Evolutionary conservation across 345 rosid species (phyloP).

Genomic region (Syzygium oleosum): DNA sequence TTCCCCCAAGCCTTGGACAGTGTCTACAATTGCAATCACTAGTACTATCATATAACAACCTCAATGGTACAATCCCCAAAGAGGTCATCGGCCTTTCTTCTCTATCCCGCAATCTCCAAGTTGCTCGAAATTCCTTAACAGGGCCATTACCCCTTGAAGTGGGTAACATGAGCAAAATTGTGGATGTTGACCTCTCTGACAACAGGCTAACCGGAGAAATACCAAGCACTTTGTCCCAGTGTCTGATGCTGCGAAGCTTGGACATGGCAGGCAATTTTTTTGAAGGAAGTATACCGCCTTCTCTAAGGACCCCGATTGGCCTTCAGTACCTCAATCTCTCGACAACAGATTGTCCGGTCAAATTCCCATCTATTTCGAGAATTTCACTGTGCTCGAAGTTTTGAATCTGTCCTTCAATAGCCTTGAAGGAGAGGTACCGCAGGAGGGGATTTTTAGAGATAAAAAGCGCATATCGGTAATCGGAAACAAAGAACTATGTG

Average conservation of each 20-base stretch:
- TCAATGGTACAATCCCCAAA: not conserved
- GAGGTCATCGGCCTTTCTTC: not conserved
- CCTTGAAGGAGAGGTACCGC: not conserved
- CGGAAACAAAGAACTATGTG: not conserved
- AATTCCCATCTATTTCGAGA: not conserved
- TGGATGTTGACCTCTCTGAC: not conserved
- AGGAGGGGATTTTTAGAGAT: not conserved
- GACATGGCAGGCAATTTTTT: not conserved
- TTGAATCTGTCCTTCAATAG: not conserved
- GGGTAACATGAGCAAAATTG: too few species aligned
- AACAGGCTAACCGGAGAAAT: not conserved
- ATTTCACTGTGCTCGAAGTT: rapidly evolving
- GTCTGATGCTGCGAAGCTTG: not conserved
- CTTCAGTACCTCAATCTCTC: not conserved
- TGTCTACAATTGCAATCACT: not conserved
- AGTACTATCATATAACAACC: rapidly evolving
- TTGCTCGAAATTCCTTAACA: not conserved
- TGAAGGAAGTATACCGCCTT: not conserved
- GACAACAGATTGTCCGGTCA: too few species aligned
- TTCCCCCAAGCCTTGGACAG: not conserved
- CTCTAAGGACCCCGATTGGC: not conserved
- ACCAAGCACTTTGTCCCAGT: not conserved
- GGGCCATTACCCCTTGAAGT: not conserved
- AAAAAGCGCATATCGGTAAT: rapidly evolving
- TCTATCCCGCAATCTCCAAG: too few species aligned